These are phyloP conservation scores for Fusarium citri DNA, from an alignment of 2,329 filamentous ascomycete genomes.

Conservation along the genomic window DNA sequence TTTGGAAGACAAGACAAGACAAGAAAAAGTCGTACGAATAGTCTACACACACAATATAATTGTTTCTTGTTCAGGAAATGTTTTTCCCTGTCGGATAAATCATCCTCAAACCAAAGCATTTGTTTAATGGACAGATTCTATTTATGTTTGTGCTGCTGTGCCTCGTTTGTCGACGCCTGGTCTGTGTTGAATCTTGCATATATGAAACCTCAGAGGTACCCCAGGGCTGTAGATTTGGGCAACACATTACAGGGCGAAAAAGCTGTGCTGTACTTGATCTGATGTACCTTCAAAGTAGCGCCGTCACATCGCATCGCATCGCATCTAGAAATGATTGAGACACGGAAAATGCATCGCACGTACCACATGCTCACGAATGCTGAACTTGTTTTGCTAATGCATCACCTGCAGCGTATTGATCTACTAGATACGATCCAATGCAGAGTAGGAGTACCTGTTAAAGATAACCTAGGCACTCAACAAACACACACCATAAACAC, in stretches of 20 bases:
- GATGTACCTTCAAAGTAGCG: conserved; percentile 19
- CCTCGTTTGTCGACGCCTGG: neutral
- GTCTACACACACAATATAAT: neutral
- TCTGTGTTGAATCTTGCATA: neutral
- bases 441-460: neutral
- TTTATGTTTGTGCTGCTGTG: conserved; percentile 5
- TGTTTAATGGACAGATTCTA: neutral
- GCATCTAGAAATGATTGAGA: neutral
- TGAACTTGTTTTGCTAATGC: conserved; percentile 8
- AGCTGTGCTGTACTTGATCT: neutral
- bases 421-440: neutral
- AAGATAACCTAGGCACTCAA: neutral
- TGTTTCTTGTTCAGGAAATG: neutral
- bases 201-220: neutral
- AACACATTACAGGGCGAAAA: neutral
- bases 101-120: neutral
- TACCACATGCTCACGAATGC: conserved; percentile 15
- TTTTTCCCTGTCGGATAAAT: neutral
- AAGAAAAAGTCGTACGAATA: neutral
- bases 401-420: neutral
- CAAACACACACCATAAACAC: neutral
- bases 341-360: conserved; percentile 23
- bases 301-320: conserved; percentile 6
- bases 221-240: neutral
- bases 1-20: neutral